Percentiles rank a stretch among this genome's conserved stretches.
Evolutionary conservation across 139 green algal species (phyloP).

Genomic region (Gonium pectorale): DNA sequence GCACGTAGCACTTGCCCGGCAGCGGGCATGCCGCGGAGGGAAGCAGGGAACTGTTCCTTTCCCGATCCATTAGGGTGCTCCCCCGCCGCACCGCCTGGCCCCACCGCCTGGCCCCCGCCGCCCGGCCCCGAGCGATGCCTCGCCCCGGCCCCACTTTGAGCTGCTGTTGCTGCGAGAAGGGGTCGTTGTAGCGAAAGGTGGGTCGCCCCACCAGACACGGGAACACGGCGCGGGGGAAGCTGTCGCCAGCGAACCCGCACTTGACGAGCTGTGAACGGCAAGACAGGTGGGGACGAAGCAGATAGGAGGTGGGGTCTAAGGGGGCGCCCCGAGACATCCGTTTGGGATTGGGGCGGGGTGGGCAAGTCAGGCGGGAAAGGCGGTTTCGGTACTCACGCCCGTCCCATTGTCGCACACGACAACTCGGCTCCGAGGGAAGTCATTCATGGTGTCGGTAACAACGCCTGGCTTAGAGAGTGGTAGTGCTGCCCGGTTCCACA

Average conservation of each 20-base stretch:
- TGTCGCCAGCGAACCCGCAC: slow-evolving; percentile 78
- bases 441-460: slow-evolving; percentile 16
- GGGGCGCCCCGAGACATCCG: background rate
- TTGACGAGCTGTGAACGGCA: slow-evolving; percentile 71
- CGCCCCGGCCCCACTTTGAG: too few relatives aligned
- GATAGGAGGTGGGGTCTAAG: background rate
- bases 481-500: background rate
- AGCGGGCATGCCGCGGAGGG: too few relatives aligned
- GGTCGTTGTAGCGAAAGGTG: slow-evolving; percentile 24
- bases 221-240: slow-evolving; percentile 68
- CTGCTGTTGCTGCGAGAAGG: slow-evolving; percentile 30
- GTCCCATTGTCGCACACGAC: slow-evolving; percentile 82
- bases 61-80: too few relatives aligned
- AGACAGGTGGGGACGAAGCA: background rate
- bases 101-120: background rate
- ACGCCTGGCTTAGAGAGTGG: too few relatives aligned
- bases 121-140: too few relatives aligned
- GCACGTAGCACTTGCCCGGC: too few relatives aligned
- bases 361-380: background rate
- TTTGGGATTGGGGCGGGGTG: too few relatives aligned
- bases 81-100: too few relatives aligned
- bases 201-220: slow-evolving; percentile 73
- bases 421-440: slow-evolving; percentile 53
- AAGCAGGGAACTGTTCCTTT: too few relatives aligned
- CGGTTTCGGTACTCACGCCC: slow-evolving; percentile 62